Evolutionary conservation across 1,139 yeast species (phyloP), one percentile per base, ranked within the genome.

Genomic region (Kazachstania sp.): DNA sequence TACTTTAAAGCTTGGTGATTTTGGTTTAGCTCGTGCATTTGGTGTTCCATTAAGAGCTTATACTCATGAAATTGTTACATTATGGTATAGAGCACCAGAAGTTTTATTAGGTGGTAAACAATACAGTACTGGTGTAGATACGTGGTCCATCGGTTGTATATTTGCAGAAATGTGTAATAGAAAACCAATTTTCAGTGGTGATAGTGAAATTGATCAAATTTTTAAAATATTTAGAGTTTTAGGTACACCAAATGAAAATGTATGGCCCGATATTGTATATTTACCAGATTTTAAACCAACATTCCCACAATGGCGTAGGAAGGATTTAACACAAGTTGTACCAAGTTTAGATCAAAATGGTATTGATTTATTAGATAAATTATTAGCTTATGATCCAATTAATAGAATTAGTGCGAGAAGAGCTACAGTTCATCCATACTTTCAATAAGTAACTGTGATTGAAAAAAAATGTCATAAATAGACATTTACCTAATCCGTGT

Each of bases 31-130:
- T 1, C 73, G 98, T 53, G 97, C 97, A 0, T 90, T 87, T 69
- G 98, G 98, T 45, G 97, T 92, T 11, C 98, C 98, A 1, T 72
- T 92, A 53, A 77, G 97, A 63, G 95, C 97, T 1, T 92, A 90
- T 65, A 90, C 98, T 12, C 97, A 90, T 69, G 97, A 92, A 65
- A 97, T 92, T 51, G 98, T 94, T 47, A 92, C 99, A 0, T 73
- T 94, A 57, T 92, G 99, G 99, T 92, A 92, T 68, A 76, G 99
- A 56, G 90, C 97, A 0, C 99, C 99, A 1, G 99, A 92, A 65
- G 87, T 92, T 51, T 73, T 92, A 54, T 74, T 92, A 37, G 99
- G 99, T 31, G 97, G 97, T 23, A 87, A 95, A 56, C 97, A 92
- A 67, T 92, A 92, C 68, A 86, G 96, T 45, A 92, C 97, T 0